phyloP scores from a whole-genome alignment of 2,329 filamentous ascomycete species.

The Hypoxylon sp. region DNA sequence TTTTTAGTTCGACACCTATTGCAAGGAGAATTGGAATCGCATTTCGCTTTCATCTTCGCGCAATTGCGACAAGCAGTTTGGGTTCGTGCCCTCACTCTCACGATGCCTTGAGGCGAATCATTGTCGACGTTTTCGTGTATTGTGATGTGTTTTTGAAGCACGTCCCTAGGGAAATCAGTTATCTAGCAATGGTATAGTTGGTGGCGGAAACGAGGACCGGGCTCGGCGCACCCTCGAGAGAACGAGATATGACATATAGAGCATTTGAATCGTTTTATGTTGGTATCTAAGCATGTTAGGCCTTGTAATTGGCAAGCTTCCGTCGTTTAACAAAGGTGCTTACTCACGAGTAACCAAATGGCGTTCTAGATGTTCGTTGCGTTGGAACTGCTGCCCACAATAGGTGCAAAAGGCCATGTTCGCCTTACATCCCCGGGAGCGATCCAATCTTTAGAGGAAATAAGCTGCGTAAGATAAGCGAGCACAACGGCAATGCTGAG shows the following conservation, averaged over 20 bases:
- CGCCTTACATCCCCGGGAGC: not conserved
- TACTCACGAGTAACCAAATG: slow-evolving; percentile 31
- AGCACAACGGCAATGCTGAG: not conserved
- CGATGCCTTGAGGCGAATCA: slow-evolving; percentile 10
- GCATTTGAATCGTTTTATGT: slow-evolving; percentile 34
- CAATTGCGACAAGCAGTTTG: slow-evolving; percentile 34
- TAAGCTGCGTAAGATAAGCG: slow-evolving; percentile 6
- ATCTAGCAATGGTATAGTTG: not conserved
- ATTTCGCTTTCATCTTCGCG: slow-evolving; percentile 33
- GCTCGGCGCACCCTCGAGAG: slow-evolving; percentile 19
- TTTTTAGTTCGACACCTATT: slow-evolving; percentile 28
- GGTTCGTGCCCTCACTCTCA: slow-evolving; percentile 26
- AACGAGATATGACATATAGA: slow-evolving; percentile 34
- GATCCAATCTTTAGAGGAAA: not conserved
- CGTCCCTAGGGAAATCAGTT: slow-evolving; percentile 26
- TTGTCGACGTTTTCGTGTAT: slow-evolving; percentile 24
- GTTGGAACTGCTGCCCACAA: slow-evolving; percentile 29
- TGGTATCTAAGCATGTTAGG: slow-evolving; percentile 25
- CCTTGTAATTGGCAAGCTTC: no score
- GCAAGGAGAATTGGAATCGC: slow-evolving; percentile 30
- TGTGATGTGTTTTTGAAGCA: slow-evolving; percentile 33
- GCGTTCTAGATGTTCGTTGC: slow-evolving; percentile 33
- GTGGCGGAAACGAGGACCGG: not conserved
- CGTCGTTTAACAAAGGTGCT: not conserved
- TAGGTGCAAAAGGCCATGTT: slow-evolving; percentile 35